Base-by-base conservation (phyloP, 495 filamentous ascomycete genomes). In the Tuber umbilicatum region DNA sequence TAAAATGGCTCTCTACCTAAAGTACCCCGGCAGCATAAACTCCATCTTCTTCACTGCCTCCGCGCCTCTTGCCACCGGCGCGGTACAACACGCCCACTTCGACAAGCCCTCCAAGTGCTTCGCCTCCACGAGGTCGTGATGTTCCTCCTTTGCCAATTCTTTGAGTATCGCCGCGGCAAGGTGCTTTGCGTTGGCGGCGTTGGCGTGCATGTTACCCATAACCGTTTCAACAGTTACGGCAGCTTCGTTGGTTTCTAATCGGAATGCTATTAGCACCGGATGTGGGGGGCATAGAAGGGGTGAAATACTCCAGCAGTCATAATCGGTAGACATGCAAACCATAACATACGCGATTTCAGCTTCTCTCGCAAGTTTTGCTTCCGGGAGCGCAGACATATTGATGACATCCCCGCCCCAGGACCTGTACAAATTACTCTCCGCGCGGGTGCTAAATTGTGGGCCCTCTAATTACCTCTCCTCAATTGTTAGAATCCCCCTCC, bases 281-380 rank as follows among this genome's bases (percentile, higher is more conserved):
- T 69, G 69, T 2, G 60, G 3, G n/a, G n/a, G 23, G 27, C 23
- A 37, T 38, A n/a, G 14, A 39, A 35, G n/a, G 17, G 40, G 39
- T 6, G 14, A 68, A 76, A 84, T 85, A 82, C 92, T 91, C 95
- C 95, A 98, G 88, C 94, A 97, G 84, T 99, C 96, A 81, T 99
- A 99, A 85, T 99, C 95, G 37, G 95, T 99, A 40, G 91, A 90
- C 96, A 99, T 99, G 87, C 94, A 97, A 79, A 99, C 94, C 89
- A 97, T 94, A 85, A 94, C 93, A 82, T 97, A 97, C 23, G 91
- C 91, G 77, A 99, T 91, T 86, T 99, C 96, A 6, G 96, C 96
- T 86, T 99, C 95, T 43, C 92, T 88, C 9, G 95, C 95, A 19
- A 99, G 89, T 86, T 98, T 98, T 43, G 94, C 91, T 86, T 99